Conservation (phyloP, 2,329 filamentous ascomycete genomes). For the Beauveria medogensis region DNA sequence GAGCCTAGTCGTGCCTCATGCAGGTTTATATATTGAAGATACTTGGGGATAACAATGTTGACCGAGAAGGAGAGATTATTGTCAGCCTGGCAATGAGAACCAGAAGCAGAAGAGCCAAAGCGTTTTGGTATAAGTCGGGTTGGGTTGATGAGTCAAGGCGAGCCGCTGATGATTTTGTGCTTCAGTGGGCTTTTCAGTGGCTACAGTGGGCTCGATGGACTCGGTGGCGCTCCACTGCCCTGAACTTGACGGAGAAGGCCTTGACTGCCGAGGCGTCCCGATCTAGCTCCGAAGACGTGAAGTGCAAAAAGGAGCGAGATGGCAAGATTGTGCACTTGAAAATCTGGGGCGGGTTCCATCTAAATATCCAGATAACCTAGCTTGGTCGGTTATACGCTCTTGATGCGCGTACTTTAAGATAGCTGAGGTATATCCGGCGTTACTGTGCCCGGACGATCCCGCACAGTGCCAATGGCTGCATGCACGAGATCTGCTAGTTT, state of each 20-base stretch:
- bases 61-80: neutral
- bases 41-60: neutral
- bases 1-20: neutral
- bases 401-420: neutral
- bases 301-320: neutral
- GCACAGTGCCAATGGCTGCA: no score
- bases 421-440: no score
- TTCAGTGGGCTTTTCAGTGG: neutral
- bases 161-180: neutral
- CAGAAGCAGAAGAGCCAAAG: neutral
- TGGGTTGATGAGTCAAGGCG: slow-evolving; percentile 5
- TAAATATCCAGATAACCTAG: neutral
- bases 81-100: neutral
- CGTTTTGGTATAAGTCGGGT: slow-evolving; percentile 2
- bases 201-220: neutral
- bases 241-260: neutral
- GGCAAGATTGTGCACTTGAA: neutral
- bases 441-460: no score
- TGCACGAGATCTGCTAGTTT: no score
- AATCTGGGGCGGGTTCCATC: neutral
- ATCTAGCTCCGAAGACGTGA: slow-evolving; percentile 9
- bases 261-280: slow-evolving; percentile 6
- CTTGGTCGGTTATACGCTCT: neutral
- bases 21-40: neutral
- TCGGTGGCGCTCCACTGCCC: neutral